Base-by-base conservation (phyloP, 2,329 filamentous ascomycete genomes). In the Aspergillus proliferans region DNA sequence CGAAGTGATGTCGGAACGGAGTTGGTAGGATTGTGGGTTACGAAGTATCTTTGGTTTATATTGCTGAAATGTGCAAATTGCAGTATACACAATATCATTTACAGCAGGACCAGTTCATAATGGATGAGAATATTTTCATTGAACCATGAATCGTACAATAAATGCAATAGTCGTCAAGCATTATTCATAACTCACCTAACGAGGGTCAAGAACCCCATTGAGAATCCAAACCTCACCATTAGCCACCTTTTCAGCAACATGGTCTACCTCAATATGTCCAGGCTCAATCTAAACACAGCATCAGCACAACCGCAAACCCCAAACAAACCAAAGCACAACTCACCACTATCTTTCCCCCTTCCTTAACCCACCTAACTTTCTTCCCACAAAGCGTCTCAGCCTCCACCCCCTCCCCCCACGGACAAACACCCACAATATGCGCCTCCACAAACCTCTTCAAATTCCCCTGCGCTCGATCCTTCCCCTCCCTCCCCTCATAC, bases 171-270 rank as follows among this genome's bases (percentile, higher is more conserved):
- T 45, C 40, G 46, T 34, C 22, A 50, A 2, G 45, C 50, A 33
- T 57, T 45, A 48, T 34, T 52, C 50, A 46, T 57, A 33, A 50
- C 8, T 28, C 45, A 28, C 26, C 54, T 47, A 64, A 40, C 51
- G 57, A 34, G 80, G 81, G 50, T 81, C 81, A 50, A 85, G 61
- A 21, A 85, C 80, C 4, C 75, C 77, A 56, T 81, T 81, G 51
- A 88, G 63, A 34, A 91, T 79, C 88, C 88, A 94, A 58, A 97
- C 78, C 70, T 97, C 87, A 3, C 93, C 93, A 65, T 97, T 98
- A 3, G 82, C 80, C 15, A 94, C 91, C 52, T 82, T 80, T 57
- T 85, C 85, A 2, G 84, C 85, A 46, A 95, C 76, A 50, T 76
- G 83, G 39, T 84, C 80, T 12, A 97, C 86, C 66, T 91, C 83